Conservation (phyloP, 2,329 filamentous ascomycete species). For the Anthostomella pinea region DNA sequence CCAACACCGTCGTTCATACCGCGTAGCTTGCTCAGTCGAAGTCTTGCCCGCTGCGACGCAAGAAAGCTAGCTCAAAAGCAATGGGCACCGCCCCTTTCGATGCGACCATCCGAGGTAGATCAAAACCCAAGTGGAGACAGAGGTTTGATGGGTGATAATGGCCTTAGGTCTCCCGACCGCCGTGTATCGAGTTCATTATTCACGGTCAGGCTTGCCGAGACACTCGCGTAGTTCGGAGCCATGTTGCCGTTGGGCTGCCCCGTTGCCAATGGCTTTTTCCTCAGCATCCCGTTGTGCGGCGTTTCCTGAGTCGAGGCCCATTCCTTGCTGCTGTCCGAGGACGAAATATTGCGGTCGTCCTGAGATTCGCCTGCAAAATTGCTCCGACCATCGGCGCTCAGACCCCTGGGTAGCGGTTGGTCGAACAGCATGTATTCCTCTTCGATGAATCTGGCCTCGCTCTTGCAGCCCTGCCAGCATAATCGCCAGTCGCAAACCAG, state of each 20-base stretch:
- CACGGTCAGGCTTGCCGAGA: slow-evolving; percentile 46
- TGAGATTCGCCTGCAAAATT: slow-evolving; percentile 25
- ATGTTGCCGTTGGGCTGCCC: slow-evolving; percentile 44
- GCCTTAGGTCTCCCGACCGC: slow-evolving; percentile 46
- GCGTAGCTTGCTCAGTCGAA: no score
- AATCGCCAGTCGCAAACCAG: slow-evolving; percentile 93
- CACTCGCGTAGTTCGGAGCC: slow-evolving; percentile 41
- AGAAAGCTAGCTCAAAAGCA: no score
- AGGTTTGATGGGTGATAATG: slow-evolving; percentile 64
- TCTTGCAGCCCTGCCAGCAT: slow-evolving; percentile 96
- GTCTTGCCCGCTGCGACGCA: no score
- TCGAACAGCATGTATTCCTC: slow-evolving; percentile 63
- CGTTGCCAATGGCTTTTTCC: slow-evolving; percentile 42
- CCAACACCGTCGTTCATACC: no score
- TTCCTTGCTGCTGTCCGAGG: slow-evolving; percentile 63
- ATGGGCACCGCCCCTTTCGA: no score
- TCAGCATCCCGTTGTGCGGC: slow-evolving; percentile 35
- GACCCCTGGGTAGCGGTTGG: slow-evolving; percentile 52
- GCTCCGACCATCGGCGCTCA: slow-evolving; percentile 28
- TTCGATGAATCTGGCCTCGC: slow-evolving; percentile 76
- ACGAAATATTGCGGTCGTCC: slow-evolving; percentile 60
- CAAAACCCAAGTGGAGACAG: slow-evolving; percentile 59
- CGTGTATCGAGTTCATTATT: slow-evolving; percentile 41
- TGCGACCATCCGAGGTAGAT: slow-evolving; percentile 20
- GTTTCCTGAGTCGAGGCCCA: slow-evolving; percentile 33